Conservation (phyloP, 768 basidiomycete genomes). For the Tylopilus subfusipes region DNA sequence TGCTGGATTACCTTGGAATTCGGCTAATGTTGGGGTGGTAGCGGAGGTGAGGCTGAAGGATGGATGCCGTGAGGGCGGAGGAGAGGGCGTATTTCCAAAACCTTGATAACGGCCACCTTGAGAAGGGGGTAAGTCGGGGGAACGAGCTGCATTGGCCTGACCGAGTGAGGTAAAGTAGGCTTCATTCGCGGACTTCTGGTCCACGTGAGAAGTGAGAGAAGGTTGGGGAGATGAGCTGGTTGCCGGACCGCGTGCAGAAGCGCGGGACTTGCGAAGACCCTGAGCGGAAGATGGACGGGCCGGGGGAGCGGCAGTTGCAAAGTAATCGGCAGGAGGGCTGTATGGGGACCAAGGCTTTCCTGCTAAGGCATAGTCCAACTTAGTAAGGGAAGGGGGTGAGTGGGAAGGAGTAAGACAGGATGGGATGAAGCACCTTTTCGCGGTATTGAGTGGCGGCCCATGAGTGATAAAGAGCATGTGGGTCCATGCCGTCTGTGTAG, state of each 20-base stretch:
- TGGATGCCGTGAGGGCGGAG: conserved; percentile 56
- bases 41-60: conserved; percentile 74
- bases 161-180: conserved; percentile 83
- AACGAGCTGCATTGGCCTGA: conserved; percentile 71
- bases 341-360: conserved; percentile 80
- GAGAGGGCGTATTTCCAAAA: conserved; percentile 83
- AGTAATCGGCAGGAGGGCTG: conserved; percentile 52
- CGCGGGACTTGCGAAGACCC: conserved; percentile 83
- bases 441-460: conserved; percentile 96
- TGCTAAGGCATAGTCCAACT: conserved; percentile 78
- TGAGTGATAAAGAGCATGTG: conserved; percentile 81
- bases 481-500: conserved; percentile 55
- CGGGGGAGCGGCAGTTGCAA: conserved; percentile 37
- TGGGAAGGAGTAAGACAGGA: background rate
- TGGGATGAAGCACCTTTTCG: conserved; percentile 64
- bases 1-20: conserved; percentile 84
- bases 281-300: conserved; percentile 70
- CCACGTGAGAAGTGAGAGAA: conserved; percentile 31
- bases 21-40: conserved; percentile 70
- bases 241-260: conserved; percentile 54
- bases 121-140: conserved; percentile 80
- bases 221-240: conserved; percentile 4
- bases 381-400: conserved; percentile 20
- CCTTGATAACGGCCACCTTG: conserved; percentile 94
- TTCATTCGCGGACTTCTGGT: conserved; percentile 83